A percentile compares a stretch with the other conserved stretches of the same genome.
Conservation (phyloP, 129 eudicot species). For the Chrysanthemum makinoi region DNA sequence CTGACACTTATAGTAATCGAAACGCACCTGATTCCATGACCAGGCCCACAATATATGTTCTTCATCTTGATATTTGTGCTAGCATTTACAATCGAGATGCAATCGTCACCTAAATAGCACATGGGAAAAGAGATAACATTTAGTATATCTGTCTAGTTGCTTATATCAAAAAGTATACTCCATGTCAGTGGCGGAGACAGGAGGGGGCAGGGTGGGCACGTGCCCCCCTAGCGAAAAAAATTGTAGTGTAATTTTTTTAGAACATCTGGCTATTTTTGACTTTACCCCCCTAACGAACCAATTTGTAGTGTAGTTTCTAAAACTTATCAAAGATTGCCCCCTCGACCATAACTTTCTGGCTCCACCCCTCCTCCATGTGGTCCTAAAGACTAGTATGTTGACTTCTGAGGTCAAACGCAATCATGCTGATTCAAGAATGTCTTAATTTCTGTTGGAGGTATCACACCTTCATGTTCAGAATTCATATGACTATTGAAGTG, state of each 20-base stretch:
- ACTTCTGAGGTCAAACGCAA: constrained; percentile 18
- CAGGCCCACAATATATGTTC: constrained; percentile 85
- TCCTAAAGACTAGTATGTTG: not conserved
- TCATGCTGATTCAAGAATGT: not conserved
- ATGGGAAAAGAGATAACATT: not conserved
- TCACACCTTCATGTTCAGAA: constrained; percentile 3
- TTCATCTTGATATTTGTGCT: constrained; percentile 94
- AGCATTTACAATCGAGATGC: constrained; percentile 83
- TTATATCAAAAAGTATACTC: not conserved
- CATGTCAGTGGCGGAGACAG: not conserved
- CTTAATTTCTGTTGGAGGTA: not conserved
- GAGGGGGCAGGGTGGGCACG: too few species aligned
- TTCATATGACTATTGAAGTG: constrained; percentile 2
- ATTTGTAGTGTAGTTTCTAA: too few species aligned
- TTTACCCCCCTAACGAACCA: too few species aligned
- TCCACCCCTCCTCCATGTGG: not conserved
- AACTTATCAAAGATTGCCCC: too few species aligned
- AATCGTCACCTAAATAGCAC: constrained; percentile 74
- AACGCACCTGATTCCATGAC: constrained; percentile 93
- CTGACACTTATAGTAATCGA: not conserved
- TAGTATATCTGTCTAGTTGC: constrained; percentile 8
- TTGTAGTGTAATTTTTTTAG: too few species aligned
- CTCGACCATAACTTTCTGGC: too few species aligned
- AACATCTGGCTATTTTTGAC: too few species aligned
- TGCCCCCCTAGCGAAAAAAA: too few species aligned